Evolutionary conservation across 1,284 basidiomycete species (phyloP).

Genomic region (Takashimella koratensis): DNA sequence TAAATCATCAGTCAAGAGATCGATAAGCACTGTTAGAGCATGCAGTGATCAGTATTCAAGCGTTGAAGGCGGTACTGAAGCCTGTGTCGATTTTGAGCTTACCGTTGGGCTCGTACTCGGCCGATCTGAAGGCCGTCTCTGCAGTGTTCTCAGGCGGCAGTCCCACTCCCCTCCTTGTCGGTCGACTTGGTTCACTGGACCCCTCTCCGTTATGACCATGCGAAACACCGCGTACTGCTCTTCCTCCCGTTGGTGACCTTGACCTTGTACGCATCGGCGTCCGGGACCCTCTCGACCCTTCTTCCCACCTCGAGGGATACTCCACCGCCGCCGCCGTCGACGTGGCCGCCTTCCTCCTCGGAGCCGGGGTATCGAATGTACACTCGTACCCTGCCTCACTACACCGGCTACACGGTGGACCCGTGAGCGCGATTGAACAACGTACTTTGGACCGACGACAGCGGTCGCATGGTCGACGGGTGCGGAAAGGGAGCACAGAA

Average conservation of each 20-base stretch:
- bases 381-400: background rate
- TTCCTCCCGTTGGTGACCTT: too few relatives aligned
- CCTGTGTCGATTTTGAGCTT: too few relatives aligned
- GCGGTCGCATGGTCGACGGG: background rate
- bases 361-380: background rate
- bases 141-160: background rate
- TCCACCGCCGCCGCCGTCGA: background rate
- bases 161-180: too few relatives aligned
- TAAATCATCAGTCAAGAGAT: conserved; percentile 29
- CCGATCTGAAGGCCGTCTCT: background rate
- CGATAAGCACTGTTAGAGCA: conserved; percentile 23
- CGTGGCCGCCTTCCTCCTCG: background rate
- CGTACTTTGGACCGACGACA: background rate
- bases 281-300: background rate
- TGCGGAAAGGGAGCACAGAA: background rate
- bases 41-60: too few relatives aligned
- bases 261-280: background rate
- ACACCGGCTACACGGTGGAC: background rate
- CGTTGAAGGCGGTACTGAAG: too few relatives aligned
- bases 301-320: background rate
- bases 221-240: too few relatives aligned
- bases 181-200: background rate
- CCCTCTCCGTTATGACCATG: too few relatives aligned
- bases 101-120: background rate
- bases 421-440: background rate